Evolutionary conservation across 257 asterid species (phyloP).

Genomic region (Plantago elongata): DNA sequence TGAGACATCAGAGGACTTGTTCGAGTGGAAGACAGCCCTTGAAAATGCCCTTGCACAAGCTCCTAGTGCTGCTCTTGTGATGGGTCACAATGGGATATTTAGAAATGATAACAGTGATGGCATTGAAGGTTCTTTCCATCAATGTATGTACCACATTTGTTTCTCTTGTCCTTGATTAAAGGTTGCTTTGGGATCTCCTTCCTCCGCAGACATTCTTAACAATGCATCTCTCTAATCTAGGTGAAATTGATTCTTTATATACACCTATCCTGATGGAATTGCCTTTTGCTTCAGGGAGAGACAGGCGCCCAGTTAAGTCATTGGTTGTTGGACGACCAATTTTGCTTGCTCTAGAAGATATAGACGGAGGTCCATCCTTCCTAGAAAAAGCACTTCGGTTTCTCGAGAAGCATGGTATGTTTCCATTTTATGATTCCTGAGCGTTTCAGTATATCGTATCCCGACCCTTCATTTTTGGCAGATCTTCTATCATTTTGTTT

Average conservation of each 20-base stretch:
- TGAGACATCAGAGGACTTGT: slow-evolving; percentile 84
- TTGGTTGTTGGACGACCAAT: slow-evolving; percentile 95
- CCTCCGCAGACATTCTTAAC: slow-evolving; percentile 7
- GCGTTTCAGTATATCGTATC: neutral
- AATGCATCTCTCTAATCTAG: neutral
- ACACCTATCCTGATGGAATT: slow-evolving; percentile 20
- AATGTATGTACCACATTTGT: slow-evolving; percentile 44
- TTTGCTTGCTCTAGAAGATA: slow-evolving; percentile 87
- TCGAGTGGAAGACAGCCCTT: slow-evolving; percentile 91
- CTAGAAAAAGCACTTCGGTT: slow-evolving; percentile 88
- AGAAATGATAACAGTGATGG: slow-evolving; percentile 66
- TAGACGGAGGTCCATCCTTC: slow-evolving; percentile 95
- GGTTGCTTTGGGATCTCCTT: slow-evolving; percentile 12
- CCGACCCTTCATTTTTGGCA: too few relatives aligned
- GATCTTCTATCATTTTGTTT: too few relatives aligned
- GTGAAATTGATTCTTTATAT: slow-evolving; percentile 11
- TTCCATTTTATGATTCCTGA: slow-evolving; percentile 17
- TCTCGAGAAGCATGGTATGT: slow-evolving; percentile 83
- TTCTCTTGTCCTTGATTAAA: slow-evolving; percentile 16
- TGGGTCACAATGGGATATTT: slow-evolving; percentile 93
- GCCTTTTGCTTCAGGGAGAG: slow-evolving; percentile 67
- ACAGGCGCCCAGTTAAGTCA: slow-evolving; percentile 77
- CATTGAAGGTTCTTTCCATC: slow-evolving; percentile 71
- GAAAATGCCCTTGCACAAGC: slow-evolving; percentile 93
- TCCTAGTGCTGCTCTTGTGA: slow-evolving; percentile 90